These are phyloP conservation scores for Mycotypha africana DNA, from an alignment of 371 early-diverging fungal species.

Conservation along the genomic window DNA sequence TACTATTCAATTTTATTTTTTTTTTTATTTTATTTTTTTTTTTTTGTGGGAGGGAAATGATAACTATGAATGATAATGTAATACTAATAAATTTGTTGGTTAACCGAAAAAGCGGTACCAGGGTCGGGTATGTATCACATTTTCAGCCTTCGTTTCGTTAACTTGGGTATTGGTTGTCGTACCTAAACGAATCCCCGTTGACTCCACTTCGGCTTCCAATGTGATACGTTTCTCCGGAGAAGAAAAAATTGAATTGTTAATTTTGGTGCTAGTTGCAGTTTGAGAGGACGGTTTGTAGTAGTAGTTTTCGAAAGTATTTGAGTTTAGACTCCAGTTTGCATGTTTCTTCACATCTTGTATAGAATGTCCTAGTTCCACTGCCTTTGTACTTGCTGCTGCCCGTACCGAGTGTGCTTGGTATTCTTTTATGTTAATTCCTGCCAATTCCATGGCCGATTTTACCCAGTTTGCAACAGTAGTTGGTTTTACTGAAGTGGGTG, in stretches of 20 bases:
- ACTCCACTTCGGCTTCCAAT: constrained; percentile 1
- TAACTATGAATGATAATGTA: neutral
- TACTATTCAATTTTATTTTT: no score
- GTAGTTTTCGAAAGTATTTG: constrained; percentile 1
- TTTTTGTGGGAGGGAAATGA: neutral
- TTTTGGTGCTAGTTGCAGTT: neutral
- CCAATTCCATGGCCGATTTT: neutral
- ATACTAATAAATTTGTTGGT: neutral
- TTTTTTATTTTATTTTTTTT: neutral
- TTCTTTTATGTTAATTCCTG: neutral
- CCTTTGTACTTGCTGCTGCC: neutral
- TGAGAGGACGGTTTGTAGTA: neutral
- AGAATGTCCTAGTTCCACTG: neutral
- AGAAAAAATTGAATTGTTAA: constrained; percentile 2
- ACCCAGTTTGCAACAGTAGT: no score
- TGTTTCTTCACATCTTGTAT: neutral
- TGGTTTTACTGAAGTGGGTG: neutral
- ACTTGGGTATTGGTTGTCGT: neutral
- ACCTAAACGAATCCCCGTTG: neutral
- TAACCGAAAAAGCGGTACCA: neutral
- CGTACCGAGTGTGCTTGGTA: neutral
- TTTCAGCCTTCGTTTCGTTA: neutral
- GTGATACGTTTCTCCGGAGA: neutral
- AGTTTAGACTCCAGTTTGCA: neutral
- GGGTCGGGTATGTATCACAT: neutral